A percentile compares a stretch with the other conserved stretches of the same genome.
Conservation (phyloP, 306 rosid species). For the Rosa rugosa region DNA sequence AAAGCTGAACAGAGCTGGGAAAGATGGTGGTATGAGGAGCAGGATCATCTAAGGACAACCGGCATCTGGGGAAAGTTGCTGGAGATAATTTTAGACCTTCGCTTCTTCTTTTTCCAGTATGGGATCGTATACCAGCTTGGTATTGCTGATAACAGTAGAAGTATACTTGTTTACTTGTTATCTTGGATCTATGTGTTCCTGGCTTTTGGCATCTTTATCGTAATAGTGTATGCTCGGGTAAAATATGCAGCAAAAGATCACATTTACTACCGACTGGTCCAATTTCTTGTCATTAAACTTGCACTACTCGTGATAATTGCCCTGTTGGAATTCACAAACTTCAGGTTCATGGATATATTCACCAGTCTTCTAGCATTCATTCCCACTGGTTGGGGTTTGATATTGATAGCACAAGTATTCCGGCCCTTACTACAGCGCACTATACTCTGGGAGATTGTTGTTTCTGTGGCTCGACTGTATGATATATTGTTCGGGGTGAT, state of each 20-base stretch:
- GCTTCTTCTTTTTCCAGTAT: slow-evolving; percentile 82
- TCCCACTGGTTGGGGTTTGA: slow-evolving; percentile 91
- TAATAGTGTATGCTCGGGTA: slow-evolving; percentile 60
- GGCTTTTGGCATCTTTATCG: slow-evolving; percentile 50
- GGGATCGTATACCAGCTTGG: slow-evolving; percentile 72
- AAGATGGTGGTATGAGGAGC: slow-evolving; percentile 95
- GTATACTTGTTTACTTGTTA: slow-evolving; percentile 64
- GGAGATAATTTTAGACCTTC: slow-evolving; percentile 72
- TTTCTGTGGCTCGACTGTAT: slow-evolving; percentile 68
- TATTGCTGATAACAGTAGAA: slow-evolving; percentile 66
- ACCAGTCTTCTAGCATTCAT: slow-evolving; percentile 79
- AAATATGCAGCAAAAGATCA: slow-evolving; percentile 61
- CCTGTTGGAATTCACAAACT: slow-evolving; percentile 62
- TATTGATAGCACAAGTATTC: slow-evolving; percentile 78
- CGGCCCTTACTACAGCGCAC: slow-evolving; percentile 53
- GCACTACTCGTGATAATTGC: slow-evolving; percentile 51
- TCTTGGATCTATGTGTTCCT: slow-evolving; percentile 77
- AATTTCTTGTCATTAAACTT: slow-evolving; percentile 52
- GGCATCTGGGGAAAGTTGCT: slow-evolving; percentile 77
- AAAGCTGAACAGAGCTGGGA: slow-evolving; percentile 96
- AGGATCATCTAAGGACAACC: slow-evolving; percentile 71
- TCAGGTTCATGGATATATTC: slow-evolving; percentile 57
- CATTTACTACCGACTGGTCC: slow-evolving; percentile 78
- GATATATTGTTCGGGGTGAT: slow-evolving; percentile 74
- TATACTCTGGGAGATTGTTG: slow-evolving; percentile 54